Evolutionary conservation across 1,284 basidiomycete genomes (phyloP).

Genomic region (Trichosporon asahii): DNA sequence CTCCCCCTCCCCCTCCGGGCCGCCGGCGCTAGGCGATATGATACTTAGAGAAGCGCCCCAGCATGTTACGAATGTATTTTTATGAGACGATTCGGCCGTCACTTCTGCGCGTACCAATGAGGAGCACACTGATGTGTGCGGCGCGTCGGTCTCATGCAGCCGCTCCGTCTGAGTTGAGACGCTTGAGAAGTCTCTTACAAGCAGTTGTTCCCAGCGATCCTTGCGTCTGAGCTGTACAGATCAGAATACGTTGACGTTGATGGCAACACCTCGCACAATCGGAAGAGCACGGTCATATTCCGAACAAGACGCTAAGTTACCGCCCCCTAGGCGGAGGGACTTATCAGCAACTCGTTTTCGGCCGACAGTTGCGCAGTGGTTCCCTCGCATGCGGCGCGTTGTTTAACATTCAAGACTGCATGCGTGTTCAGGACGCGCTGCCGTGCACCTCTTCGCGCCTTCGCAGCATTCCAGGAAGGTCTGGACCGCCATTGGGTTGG

Average conservation of each 20-base stretch:
- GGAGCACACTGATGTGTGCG: too few relatives aligned
- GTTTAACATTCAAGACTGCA: too few relatives aligned
- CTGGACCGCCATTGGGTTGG: background rate
- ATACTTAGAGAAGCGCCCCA: background rate
- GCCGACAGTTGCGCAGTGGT: background rate
- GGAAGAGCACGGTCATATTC: background rate
- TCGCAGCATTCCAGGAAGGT: background rate
- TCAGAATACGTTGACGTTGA: too few relatives aligned
- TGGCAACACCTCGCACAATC: background rate
- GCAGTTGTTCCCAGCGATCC: too few relatives aligned
- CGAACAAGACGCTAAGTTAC: background rate
- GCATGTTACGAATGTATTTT: background rate
- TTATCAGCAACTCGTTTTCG: background rate
- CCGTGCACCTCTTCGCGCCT: background rate
- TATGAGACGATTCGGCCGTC: background rate
- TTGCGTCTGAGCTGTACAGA: too few relatives aligned
- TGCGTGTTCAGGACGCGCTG: too few relatives aligned
- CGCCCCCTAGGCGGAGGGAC: background rate
- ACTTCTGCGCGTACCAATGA: background rate
- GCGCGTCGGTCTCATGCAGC: background rate
- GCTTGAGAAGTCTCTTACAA: background rate
- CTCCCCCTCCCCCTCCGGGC: conserved; percentile 48
- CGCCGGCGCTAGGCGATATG: conserved; percentile 9
- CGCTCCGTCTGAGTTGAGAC: background rate
- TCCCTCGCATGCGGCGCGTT: too few relatives aligned